Percentiles rank a stretch among this genome's conserved stretches.
These are phyloP conservation scores for Spatholobus suberectus DNA, from an alignment of 306 rosid genomes.

Conservation along the genomic window DNA sequence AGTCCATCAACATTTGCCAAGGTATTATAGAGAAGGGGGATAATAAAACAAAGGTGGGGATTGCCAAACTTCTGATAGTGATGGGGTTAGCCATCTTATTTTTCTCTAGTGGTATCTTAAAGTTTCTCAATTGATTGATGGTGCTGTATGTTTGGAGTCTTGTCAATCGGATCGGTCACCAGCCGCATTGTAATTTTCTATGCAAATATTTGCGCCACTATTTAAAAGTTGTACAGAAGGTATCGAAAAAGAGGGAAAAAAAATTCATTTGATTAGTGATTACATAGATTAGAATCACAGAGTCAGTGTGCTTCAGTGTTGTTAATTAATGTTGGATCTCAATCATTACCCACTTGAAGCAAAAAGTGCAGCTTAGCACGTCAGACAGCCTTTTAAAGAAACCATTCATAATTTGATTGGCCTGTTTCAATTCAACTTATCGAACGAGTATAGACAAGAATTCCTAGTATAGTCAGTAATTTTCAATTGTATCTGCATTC, in stretches of 20 bases:
- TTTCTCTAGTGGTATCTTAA: slow-evolving; percentile 48
- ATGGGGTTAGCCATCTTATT: slow-evolving; percentile 50
- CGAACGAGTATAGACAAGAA: neutral
- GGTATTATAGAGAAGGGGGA: slow-evolving; percentile 28
- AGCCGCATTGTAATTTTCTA: slow-evolving; percentile 33
- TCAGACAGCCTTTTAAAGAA: slow-evolving; percentile 1
- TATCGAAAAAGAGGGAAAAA: neutral
- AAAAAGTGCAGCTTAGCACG: slow-evolving; percentile 34
- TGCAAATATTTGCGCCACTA: slow-evolving; percentile 44
- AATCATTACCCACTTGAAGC: slow-evolving; percentile 48
- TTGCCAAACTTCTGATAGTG: slow-evolving; percentile 47
- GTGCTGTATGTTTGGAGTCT: slow-evolving; percentile 43
- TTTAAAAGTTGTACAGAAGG: slow-evolving; percentile 38
- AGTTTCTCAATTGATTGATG: slow-evolving; percentile 38
- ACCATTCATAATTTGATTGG: slow-evolving; percentile 4
- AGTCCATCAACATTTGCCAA: slow-evolving; percentile 41
- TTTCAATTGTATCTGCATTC: neutral
- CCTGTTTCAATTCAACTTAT: neutral
- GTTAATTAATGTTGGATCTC: slow-evolving; percentile 34
- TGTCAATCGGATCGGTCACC: slow-evolving; percentile 30
- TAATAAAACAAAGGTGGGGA: slow-evolving; percentile 29
- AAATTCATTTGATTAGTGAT: slow-evolving; percentile 41
- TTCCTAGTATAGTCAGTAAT: neutral
- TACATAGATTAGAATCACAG: slow-evolving; percentile 31
- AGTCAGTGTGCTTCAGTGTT: slow-evolving; percentile 33